Evolutionary conservation across 768 basidiomycete species (phyloP), one percentile per base, ranked within the genome.

Genomic region (Paxillus rubicundulus): DNA sequence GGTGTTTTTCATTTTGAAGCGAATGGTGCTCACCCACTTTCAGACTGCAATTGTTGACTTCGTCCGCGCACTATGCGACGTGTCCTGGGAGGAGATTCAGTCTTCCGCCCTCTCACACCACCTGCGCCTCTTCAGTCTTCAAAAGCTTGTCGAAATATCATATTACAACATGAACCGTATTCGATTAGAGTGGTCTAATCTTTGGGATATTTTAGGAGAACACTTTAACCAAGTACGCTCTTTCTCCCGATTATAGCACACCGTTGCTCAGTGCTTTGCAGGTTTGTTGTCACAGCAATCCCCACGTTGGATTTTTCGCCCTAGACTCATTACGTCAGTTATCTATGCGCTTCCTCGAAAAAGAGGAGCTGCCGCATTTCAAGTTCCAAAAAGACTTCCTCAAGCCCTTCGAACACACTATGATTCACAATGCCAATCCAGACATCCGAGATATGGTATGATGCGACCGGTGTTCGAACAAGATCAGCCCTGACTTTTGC

Each of bases 141-240:
- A 98, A 70, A 99, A 98, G 72, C 77, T 99, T 33, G 96, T 98
- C 37, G 97, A 99, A 66, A 98, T 99, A 50, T 97, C 95, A 9
- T 99, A 99, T 70, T 99, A 99, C 74, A 99, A 99, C 72, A 99
- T 99, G 97, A 87, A 78, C 56, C 87, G 97, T 44, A 98, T 99
- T 65, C 91, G 97, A 70, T 73, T 99, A 44, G 97, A 99, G 69
- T 99, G 97, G 97, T 92, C 92, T 1, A 90, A 92, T 69, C 77
- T 99, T 55, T 99, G 97, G 97, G 88, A 91, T 61, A 98, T 98
- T 46, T 74, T 99, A 9, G 97, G 97, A 46, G 94, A 97, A 68
- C 97, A 99, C 70, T 98, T 99, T 73, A 98, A 99, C 66, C 89
- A 98, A 71, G 96, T 93, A 61, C 56, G 49, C 37, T 20, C 34